Evolutionary conservation across 768 basidiomycete species (phyloP), one percentile per base, ranked within the genome.

Genomic region (Chalciporus piperatus): DNA sequence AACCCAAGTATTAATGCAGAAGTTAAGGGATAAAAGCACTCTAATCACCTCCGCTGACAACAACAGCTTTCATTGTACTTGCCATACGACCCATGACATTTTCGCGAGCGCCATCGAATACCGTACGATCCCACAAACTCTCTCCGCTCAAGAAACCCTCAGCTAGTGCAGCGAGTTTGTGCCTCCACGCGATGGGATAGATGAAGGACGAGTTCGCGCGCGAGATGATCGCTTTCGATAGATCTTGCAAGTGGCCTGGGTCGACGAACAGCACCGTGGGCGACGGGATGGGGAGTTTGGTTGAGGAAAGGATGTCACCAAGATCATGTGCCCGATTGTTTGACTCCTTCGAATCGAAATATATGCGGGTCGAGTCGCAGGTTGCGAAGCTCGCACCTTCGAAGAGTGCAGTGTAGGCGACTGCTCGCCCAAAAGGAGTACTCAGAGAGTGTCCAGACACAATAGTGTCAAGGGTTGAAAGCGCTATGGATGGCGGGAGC

Each of bases 81-180:
- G 84, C 82, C 45, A 78, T 76, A 13, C 82, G 77, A 50, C 87
- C 82, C 52, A 89, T 63, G 25, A 83, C 75, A 55, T 72, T 64
- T 35, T 74, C 75, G 20, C 94, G 77, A 11, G 90, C 85, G 11
- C 70, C 68, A 50, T 85, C 84, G 65, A 91, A 89, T 25, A 92
- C 80, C 11, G 86, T 70, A 47, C 85, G 79, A 64, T 97, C 93
- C 87, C 90, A 92, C n/a, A 92, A 65, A 51, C 87, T 87, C 51
- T 87, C 84, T 62, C 85, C 85, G 14, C 81, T 84, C 37, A 92
- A 56, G 57, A 84, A 89, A 5, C 94, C 94, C 50, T 90, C 87
- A 0, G 69, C 63, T 4, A 94, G 68, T 3, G 76, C 80, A 0
- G 84, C 76, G 16, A 83, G 54, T 65, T 96, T 96, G 69, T 94